Evolutionary conservation across 306 rosid species (phyloP), one percentile per base, ranked within the genome.

Genomic region (Hylodesmum podocarpum): DNA sequence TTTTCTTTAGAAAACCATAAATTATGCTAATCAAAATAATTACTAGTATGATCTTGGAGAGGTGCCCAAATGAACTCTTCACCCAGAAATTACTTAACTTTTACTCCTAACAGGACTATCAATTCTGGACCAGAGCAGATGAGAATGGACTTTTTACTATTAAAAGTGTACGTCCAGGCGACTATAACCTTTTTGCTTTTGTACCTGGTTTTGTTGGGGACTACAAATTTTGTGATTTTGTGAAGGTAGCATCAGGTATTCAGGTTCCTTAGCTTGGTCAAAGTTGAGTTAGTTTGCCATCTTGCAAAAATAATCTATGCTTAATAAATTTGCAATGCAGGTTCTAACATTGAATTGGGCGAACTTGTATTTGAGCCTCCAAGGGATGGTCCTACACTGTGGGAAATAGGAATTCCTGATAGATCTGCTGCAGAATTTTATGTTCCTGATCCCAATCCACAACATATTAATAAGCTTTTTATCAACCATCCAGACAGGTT

Each of bases 361-460:
- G 86, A 87, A 25, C 51, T 84, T 55, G 87, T 88, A 27, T 94
- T 80, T 61, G 86, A 90, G 76, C 91, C 97, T 51, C 97, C 89
- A 53, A 88, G 98, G 84, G 87, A 86, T 68, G 98, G 96, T 24
- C 89, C 96, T 2, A 94, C 98, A 21, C 49, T 88, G 73, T 94
- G 98, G 98, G 98, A 94, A 90, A 94, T 94, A 64, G 97, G 97
- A 40, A 72, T 88, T 61, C 98, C 98, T 9, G 88, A 91, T 82
- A 91, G 94, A 50, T 82, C 94, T 1, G 97, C 91, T 44, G 87
- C 86, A 22, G 93, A 94, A 79, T 94, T 94, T 82, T 90, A 84
- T 34, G 78, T 86, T 65, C 97, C 97, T 34, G 93, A 91, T 88
- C 97, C 98, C 19, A 66, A 86, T 77, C 97, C 91, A 24, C 86